Evolutionary conservation across 2,329 filamentous ascomycete species (phyloP).

Genomic region (Curvularia spicifera): DNA sequence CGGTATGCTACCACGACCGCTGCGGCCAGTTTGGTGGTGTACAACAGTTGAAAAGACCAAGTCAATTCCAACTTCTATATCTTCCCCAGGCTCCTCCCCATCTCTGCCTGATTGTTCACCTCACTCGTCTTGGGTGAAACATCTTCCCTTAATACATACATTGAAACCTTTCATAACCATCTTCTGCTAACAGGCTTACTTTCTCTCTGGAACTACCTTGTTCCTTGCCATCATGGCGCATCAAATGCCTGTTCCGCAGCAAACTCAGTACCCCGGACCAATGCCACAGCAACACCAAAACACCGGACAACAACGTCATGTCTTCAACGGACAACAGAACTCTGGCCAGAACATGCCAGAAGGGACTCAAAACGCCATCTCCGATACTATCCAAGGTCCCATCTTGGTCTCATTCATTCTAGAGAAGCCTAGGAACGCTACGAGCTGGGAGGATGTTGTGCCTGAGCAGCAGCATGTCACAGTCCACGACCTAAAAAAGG

Average conservation of each 20-base stretch:
- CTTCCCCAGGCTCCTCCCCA: slow-evolving; percentile 18
- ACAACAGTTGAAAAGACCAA: slow-evolving; percentile 14
- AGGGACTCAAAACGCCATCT: slow-evolving; percentile 7
- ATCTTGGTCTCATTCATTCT: slow-evolving; percentile 37
- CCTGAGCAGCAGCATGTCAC: slow-evolving; percentile 33
- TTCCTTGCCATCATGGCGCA: slow-evolving; percentile 16
- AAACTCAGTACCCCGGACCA: slow-evolving; percentile 15
- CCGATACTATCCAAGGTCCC: slow-evolving; percentile 25
- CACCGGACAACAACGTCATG: slow-evolving; percentile 28
- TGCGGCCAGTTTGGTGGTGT: slow-evolving; percentile 11
- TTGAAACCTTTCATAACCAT: neutral
- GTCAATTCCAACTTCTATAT: slow-evolving; percentile 19
- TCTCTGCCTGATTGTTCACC: slow-evolving; percentile 20
- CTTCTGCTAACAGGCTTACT: neutral
- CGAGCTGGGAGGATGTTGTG: slow-evolving; percentile 36
- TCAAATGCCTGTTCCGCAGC: slow-evolving; percentile 21
- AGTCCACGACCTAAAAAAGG: slow-evolving; percentile 28
- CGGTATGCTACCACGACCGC: slow-evolving; percentile 19
- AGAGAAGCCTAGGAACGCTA: slow-evolving; percentile 28
- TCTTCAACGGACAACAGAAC: slow-evolving; percentile 17
- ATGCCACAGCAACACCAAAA: slow-evolving; percentile 26
- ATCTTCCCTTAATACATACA: neutral
- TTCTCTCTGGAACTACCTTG: neutral
- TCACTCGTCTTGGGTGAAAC: neutral
- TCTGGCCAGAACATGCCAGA: slow-evolving; percentile 18